These are phyloP conservation scores for Penicillium hordei DNA, from an alignment of 2,329 filamentous ascomycete genomes.

Conservation along the genomic window DNA sequence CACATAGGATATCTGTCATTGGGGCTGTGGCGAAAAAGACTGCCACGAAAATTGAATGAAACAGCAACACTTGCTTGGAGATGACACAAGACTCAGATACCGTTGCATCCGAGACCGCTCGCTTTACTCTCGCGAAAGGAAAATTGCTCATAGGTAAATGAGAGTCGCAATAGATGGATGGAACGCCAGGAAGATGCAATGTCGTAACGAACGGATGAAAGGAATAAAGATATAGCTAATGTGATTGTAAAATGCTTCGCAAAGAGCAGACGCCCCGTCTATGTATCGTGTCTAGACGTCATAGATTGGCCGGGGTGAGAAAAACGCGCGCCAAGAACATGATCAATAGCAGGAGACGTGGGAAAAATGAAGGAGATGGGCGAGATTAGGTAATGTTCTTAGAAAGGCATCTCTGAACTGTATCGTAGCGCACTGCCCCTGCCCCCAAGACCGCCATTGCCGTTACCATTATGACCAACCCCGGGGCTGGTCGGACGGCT, in stretches of 20 bases:
- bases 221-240: not conserved
- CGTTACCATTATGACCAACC: constrained; percentile 34
- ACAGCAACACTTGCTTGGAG: not conserved
- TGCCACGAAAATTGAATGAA: not conserved
- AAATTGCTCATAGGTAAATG: constrained; percentile 5
- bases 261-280: not conserved
- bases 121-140: not conserved
- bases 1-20: not conserved
- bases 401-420: constrained; percentile 39
- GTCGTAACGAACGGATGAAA: constrained; percentile 8
- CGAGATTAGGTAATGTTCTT: not conserved
- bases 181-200: constrained; percentile 22
- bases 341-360: not conserved
- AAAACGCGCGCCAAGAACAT: not conserved
- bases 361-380: not conserved
- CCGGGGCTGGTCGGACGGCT: constrained; percentile 46
- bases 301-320: not conserved
- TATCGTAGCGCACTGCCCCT: constrained; percentile 42
- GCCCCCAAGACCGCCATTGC: constrained; percentile 31
- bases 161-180: not conserved
- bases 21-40: not conserved
- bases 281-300: constrained; percentile 8
- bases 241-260: not conserved
- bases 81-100: not conserved
- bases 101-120: not conserved